Percentiles rank a stretch among this genome's conserved stretches.
phyloP scores from a whole-genome alignment of 139 green algal species.

The Nannochloris sp. region DNA sequence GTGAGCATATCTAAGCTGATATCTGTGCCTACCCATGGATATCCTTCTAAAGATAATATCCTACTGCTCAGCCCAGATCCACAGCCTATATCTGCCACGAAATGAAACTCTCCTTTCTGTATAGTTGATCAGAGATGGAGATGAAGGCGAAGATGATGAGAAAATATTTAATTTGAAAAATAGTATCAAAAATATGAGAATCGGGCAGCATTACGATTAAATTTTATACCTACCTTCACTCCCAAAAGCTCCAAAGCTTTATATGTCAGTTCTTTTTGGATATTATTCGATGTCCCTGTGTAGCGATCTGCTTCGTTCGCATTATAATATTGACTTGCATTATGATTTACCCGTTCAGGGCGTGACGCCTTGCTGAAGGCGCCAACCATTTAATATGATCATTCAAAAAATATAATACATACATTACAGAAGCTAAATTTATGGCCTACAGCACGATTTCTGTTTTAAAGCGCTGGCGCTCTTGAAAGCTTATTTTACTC shows the following conservation, averaged over 20 bases:
- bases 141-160: not conserved
- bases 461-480: no score
- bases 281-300: not conserved
- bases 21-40: constrained; percentile 88
- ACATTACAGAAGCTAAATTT: no score
- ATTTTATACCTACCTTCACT: not conserved
- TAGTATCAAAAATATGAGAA: not conserved
- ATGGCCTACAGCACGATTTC: no score
- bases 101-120: not conserved
- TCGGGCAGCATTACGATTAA: not conserved
- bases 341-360: no score
- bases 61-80: constrained; percentile 83
- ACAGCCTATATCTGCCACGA: constrained; percentile 80
- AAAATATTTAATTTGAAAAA: not conserved
- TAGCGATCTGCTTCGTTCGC: not conserved
- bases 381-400: not conserved
- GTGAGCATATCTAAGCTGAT: constrained; percentile 74
- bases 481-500: no score
- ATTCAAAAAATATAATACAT: no score
- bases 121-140: not conserved
- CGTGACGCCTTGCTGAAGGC: not conserved
- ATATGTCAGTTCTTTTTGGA: constrained; percentile 1
- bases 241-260: not conserved
- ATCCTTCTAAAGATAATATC: constrained; percentile 22
- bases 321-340: not conserved